Conservation (phyloP, 768 basidiomycete species). For the Coprinellus micaceus region DNA sequence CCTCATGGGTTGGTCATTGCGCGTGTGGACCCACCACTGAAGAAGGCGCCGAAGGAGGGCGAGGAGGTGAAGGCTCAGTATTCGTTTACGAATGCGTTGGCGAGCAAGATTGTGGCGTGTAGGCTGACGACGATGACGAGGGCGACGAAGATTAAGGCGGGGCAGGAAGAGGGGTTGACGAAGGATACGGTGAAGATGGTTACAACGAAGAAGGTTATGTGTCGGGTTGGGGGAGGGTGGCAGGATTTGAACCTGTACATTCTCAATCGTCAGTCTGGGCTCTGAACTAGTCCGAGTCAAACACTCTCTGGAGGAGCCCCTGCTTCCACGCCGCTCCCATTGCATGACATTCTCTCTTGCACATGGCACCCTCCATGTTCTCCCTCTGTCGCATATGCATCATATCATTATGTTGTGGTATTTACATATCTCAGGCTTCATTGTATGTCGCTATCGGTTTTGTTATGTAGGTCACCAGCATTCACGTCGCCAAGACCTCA, state of each 20-base stretch:
- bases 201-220: slow-evolving; percentile 84
- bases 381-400: too few relatives aligned
- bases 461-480: too few relatives aligned
- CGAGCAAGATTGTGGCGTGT: slow-evolving; percentile 73
- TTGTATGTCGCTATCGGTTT: too few relatives aligned
- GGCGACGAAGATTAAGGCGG: slow-evolving; percentile 6
- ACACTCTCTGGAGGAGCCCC: not conserved
- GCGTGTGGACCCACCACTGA: slow-evolving; percentile 76
- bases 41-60: slow-evolving; percentile 59
- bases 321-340: not conserved
- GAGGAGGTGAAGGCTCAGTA: slow-evolving; percentile 85
- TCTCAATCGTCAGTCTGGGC: slow-evolving; percentile 70
- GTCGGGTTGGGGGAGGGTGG: slow-evolving; percentile 86
- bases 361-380: too few relatives aligned
- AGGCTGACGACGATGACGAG: slow-evolving; percentile 76
- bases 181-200: slow-evolving; percentile 26
- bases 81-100: slow-evolving; percentile 69
- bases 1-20: slow-evolving; percentile 75
- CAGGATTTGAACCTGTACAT: slow-evolving; percentile 77
- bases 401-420: too few relatives aligned
- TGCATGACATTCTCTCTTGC: not conserved
- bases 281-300: slow-evolving; percentile 28
- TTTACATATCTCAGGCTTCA: too few relatives aligned
- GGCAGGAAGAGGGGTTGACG: slow-evolving; percentile 39
- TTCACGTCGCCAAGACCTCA: too few relatives aligned